Evolutionary conservation across 805 yeast genomes (phyloP).

Genomic region (Torulaspora gathmanii): DNA sequence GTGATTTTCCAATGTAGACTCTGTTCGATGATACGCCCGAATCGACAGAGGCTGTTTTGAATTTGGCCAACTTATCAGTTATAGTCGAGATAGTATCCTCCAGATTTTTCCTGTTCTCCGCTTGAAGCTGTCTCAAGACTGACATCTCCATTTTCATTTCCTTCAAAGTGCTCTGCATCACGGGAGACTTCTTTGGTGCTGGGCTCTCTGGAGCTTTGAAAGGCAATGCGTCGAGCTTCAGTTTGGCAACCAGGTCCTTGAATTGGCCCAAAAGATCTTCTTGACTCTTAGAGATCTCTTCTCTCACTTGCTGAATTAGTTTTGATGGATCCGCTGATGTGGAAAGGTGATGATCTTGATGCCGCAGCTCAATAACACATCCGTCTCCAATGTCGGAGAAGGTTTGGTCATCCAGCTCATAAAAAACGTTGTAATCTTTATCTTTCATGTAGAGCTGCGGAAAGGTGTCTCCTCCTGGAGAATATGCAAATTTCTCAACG

Average conservation of each 20-base stretch:
- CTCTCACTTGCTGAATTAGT: slow-evolving; percentile 11
- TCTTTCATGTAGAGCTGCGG: slow-evolving; percentile 78
- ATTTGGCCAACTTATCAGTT: slow-evolving; percentile 43
- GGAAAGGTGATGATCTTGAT: slow-evolving; percentile 1
- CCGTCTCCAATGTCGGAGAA: slow-evolving; percentile 58
- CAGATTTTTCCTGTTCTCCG: slow-evolving; percentile 40
- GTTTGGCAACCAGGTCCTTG: slow-evolving; percentile 6
- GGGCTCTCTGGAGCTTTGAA: not conserved
- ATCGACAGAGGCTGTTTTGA: slow-evolving; percentile 46
- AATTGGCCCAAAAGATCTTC: slow-evolving; percentile 12
- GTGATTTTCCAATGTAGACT: slow-evolving; percentile 71
- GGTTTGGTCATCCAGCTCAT: slow-evolving; percentile 71
- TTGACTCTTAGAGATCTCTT: slow-evolving; percentile 17
- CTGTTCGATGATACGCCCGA: slow-evolving; percentile 36
- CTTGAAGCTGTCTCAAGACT: slow-evolving; percentile 54
- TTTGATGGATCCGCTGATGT: slow-evolving; percentile 3
- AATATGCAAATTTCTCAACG: slow-evolving; percentile 81
- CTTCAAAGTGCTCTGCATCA: slow-evolving; percentile 29
- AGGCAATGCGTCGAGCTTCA: not conserved
- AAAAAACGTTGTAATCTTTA: slow-evolving; percentile 52
- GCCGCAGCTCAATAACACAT: slow-evolving; percentile 50
- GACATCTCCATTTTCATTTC: slow-evolving; percentile 56
- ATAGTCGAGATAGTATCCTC: slow-evolving; percentile 43
- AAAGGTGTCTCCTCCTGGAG: slow-evolving; percentile 65
- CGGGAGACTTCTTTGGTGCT: not conserved